Evolutionary conservation across 306 rosid species (phyloP).

Genomic region (Cajanus cajan): DNA sequence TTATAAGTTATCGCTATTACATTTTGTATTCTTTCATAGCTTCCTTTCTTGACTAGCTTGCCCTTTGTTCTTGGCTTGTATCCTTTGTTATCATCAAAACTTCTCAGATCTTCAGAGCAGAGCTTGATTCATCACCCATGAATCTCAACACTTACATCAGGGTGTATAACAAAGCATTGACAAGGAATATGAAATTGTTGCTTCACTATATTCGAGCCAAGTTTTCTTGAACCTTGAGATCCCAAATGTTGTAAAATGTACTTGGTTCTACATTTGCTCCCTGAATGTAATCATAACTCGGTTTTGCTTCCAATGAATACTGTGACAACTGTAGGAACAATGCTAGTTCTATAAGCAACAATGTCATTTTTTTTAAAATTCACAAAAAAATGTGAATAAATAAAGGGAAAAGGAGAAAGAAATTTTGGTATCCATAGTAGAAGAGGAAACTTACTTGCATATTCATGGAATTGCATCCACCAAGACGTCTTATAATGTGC

Average conservation of each 20-base stretch:
- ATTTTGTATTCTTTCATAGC: too few relatives aligned
- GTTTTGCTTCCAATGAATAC: slow-evolving; percentile 66
- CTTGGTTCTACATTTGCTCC: slow-evolving; percentile 83
- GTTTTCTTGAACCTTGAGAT: slow-evolving; percentile 90
- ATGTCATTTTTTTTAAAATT: slow-evolving; percentile 3
- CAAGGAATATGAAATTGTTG: not conserved
- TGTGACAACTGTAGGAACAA: slow-evolving; percentile 66
- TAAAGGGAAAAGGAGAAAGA: not conserved
- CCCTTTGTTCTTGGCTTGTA: too few relatives aligned
- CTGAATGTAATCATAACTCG: slow-evolving; percentile 68
- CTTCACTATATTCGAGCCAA: slow-evolving; percentile 86
- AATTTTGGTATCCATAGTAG: not conserved
- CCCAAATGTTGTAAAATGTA: slow-evolving; percentile 85
- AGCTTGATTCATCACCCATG: too few relatives aligned
- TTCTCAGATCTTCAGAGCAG: too few relatives aligned
- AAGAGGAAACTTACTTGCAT: slow-evolving; percentile 69
- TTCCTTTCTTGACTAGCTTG: too few relatives aligned
- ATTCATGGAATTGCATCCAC: slow-evolving; percentile 95
- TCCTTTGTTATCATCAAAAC: too few relatives aligned
- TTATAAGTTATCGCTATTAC: too few relatives aligned
- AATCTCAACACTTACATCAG: too few relatives aligned
- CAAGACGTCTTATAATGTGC: slow-evolving; percentile 87
- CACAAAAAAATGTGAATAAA: not conserved
- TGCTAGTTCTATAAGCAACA: slow-evolving; percentile 25
- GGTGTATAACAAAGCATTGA: slow-evolving; percentile 13